These are phyloP conservation scores for Cercospora sesami DNA, from an alignment of 2,329 filamentous ascomycete genomes.

Conservation along the genomic window DNA sequence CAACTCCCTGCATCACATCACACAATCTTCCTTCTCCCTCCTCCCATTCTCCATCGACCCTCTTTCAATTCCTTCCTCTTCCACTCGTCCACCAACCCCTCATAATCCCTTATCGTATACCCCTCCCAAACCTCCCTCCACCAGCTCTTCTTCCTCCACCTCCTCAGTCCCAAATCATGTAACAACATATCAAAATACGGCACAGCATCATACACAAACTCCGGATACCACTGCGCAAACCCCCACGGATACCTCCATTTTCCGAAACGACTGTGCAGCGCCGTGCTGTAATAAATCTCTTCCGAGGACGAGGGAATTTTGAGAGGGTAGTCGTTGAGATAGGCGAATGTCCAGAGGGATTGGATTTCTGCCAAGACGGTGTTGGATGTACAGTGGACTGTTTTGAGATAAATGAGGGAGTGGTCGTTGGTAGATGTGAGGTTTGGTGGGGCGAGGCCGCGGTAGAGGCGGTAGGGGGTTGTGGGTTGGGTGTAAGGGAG, in stretches of 20 bases:
- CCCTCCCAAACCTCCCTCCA: conserved; percentile 19
- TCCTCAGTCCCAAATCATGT: conserved; percentile 16
- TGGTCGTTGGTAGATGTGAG: neutral
- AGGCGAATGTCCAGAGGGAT: conserved; percentile 18
- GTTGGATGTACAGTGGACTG: conserved; percentile 21
- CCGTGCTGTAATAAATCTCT: conserved; percentile 15
- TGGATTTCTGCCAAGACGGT: conserved; percentile 18
- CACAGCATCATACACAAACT: conserved; percentile 21
- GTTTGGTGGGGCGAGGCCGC: neutral
- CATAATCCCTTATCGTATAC: conserved; percentile 22
- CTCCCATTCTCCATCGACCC: neutral
- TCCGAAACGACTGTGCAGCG: conserved; percentile 16
- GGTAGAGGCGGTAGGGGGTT: neutral
- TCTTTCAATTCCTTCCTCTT: neutral
- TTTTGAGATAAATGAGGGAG: conserved; percentile 19
- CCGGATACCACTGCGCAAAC: conserved; percentile 21
- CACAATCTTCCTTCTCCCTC: neutral
- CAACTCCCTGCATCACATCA: neutral
- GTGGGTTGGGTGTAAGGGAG: neutral
- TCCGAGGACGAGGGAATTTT: neutral
- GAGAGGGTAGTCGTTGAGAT: neutral
- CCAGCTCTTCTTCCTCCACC: conserved; percentile 18
- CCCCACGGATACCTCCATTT: conserved; percentile 20
- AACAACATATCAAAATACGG: conserved; percentile 23
- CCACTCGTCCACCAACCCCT: conserved; percentile 17